phyloP scores from a whole-genome alignment of 192 early-diverging fungal genomes.

The Coemansia sp. region DNA sequence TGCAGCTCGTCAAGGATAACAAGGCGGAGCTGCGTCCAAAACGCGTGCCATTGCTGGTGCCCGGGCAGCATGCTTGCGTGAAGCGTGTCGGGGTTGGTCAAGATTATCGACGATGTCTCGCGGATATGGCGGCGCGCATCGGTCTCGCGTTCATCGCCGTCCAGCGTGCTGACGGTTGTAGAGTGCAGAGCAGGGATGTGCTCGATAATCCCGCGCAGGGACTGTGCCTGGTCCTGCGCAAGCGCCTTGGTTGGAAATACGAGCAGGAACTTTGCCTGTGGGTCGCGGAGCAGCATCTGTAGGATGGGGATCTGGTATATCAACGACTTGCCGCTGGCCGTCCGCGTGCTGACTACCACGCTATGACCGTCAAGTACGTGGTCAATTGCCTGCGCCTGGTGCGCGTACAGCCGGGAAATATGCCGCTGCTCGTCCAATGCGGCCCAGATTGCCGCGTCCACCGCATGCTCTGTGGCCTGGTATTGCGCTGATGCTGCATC shows the following conservation, averaged over 20 bases:
- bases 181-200: conserved; percentile 2
- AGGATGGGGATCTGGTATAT: conserved; percentile 74
- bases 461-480: background rate
- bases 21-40: conserved; percentile 54
- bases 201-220: conserved; percentile 42
- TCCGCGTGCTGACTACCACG: conserved; percentile 69
- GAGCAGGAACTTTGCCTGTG: conserved; percentile 50
- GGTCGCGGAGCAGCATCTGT: conserved; percentile 50
- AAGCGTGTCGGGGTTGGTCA: conserved; percentile 85
- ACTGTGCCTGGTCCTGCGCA: conserved; percentile 71
- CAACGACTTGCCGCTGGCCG: conserved; percentile 79
- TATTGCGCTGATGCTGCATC: conserved; percentile 2
- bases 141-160: conserved; percentile 8
- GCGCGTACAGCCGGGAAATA: conserved; percentile 60
- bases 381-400: conserved; percentile 70
- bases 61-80: conserved; percentile 68
- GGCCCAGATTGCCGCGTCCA: background rate
- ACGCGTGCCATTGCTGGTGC: conserved; percentile 55
- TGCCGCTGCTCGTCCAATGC: conserved; percentile 4
- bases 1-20: conserved; percentile 81
- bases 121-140: conserved; percentile 52
- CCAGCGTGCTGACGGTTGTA: conserved; percentile 32
- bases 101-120: conserved; percentile 56
- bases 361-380: conserved; percentile 29
- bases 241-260: conserved; percentile 84